Base-by-base conservation (phyloP, 441 rosid genomes). In the Hypseocharis bilobata region DNA sequence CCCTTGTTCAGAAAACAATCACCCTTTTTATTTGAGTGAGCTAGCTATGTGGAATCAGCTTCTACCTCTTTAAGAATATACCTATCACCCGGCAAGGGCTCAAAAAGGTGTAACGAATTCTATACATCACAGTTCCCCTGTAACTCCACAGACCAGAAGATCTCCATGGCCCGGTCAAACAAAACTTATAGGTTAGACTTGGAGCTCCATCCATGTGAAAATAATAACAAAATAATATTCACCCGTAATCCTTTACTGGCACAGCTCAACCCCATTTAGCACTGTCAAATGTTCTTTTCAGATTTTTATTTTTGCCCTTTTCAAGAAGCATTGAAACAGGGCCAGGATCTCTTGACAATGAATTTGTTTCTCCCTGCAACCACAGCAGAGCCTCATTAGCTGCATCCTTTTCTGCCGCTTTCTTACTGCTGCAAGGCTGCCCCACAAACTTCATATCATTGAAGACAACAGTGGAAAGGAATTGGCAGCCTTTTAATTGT, bases 391-490 rank as follows among this genome's bases (percentile, higher is more conserved):
- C 97, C 74, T 93, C 96, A 32, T 87, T 72, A 34, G 97, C 97
- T 63, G 99, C 99, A 67, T 93, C 96, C 75, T 89, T 83, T 83
- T 93, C 99, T 0, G 99, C 96, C 0, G 85, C 82, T 67, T 90
- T 95, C 83, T 93, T 93, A 79, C 85, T 93, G 70, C 74, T 86
- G 84, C 76, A 86, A 26, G 97, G 95, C 71, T 88, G 91, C 32
- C 97, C 99, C 0, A 90, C 89, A 67, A 93, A 93, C 34, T 93
- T 96, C 95, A 93, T 87, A 13, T 96, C 98, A 74, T 91, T 91
- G 78, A 93, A 91, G 73, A 88, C 96, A 16, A 87, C 95, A 13
- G 91, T 84, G 14, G 97, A 95, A 69, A 96, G 79, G 66, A 87
- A 93, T 83, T 93, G 95, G 29, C 91, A 88, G 0, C 90, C 85